Evolutionary conservation across 345 rosid species (phyloP).

Genomic region (Populus alba): DNA sequence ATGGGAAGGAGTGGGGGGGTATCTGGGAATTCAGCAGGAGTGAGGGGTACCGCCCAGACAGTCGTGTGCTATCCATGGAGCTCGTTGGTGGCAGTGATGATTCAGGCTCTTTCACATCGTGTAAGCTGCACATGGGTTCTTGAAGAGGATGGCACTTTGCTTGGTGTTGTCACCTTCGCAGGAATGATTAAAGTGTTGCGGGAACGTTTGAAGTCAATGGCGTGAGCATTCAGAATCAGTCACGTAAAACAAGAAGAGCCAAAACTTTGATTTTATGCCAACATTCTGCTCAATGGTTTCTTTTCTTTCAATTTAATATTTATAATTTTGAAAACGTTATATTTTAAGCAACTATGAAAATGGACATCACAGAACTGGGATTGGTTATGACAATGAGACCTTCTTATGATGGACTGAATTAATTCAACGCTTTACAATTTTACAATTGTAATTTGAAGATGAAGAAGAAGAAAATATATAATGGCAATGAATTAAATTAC

Average conservation of each 20-base stretch:
- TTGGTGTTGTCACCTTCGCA: slow-evolving; percentile 48
- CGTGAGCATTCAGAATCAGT: background rate
- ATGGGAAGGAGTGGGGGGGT: slow-evolving; percentile 25
- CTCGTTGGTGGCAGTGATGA: slow-evolving; percentile 63
- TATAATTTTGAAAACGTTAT: background rate
- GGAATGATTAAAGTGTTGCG: slow-evolving; percentile 53
- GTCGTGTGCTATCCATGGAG: slow-evolving; percentile 52
- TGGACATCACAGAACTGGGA: background rate
- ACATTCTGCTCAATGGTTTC: background rate
- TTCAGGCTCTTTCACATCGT: slow-evolving; percentile 60
- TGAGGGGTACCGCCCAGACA: slow-evolving; percentile 38
- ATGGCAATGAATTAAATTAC: background rate
- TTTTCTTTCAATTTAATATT: background rate
- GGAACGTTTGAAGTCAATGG: slow-evolving; percentile 33
- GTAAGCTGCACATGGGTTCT: slow-evolving; percentile 56
- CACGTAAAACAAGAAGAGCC: background rate
- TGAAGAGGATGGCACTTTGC: slow-evolving; percentile 42
- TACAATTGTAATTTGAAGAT: background rate
- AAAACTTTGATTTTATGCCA: background rate
- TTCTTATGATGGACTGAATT: background rate
- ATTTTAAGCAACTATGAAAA: background rate
- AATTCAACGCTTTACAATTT: background rate
- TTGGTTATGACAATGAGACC: background rate
- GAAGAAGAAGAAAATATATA: background rate
- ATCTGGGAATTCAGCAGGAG: slow-evolving; percentile 27